phyloP scores from a whole-genome alignment of 2,329 filamentous ascomycete species.

The Clonostachys solani region DNA sequence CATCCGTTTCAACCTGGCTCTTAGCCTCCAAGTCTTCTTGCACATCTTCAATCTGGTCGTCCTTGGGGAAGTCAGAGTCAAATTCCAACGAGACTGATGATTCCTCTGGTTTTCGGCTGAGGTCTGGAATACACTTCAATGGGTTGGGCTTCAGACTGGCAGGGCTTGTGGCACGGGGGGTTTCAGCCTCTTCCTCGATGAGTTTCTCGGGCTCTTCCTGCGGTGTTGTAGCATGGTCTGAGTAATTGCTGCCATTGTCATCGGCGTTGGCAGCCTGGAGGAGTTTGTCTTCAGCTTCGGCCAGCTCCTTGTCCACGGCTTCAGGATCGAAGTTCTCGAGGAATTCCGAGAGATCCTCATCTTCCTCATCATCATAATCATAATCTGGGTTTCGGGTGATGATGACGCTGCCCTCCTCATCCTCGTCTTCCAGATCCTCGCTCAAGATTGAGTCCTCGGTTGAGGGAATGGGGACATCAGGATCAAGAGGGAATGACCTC shows the following conservation, averaged over 20 bases:
- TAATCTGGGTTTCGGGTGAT: conserved; percentile 63
- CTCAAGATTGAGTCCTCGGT: conserved; percentile 66
- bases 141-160: conserved; percentile 4
- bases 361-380: conserved; percentile 52
- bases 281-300: conserved; percentile 19
- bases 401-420: conserved; percentile 53
- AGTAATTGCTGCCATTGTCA: conserved; percentile 28
- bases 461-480: conserved; percentile 85
- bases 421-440: conserved; percentile 40
- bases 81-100: conserved; percentile 35
- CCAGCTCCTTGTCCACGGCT: conserved; percentile 34
- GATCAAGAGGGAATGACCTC: conserved; percentile 63
- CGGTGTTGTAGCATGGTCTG: conserved; percentile 18
- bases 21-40: conserved; percentile 8
- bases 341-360: conserved; percentile 61
- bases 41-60: conserved; percentile 23
- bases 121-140: conserved; percentile 27
- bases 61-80: conserved; percentile 40
- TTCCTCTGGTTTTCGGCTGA: conserved; percentile 24
- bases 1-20: not conserved
- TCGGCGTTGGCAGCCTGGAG: conserved; percentile 32
- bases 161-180: conserved; percentile 38
- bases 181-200: conserved; percentile 40
- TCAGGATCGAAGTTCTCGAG: conserved; percentile 37
- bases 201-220: conserved; percentile 19